Evolutionary conservation across 805 yeast genomes (phyloP), one percentile per base, ranked within the genome.

Genomic region (Metschnikowia chrysomelidarum): DNA sequence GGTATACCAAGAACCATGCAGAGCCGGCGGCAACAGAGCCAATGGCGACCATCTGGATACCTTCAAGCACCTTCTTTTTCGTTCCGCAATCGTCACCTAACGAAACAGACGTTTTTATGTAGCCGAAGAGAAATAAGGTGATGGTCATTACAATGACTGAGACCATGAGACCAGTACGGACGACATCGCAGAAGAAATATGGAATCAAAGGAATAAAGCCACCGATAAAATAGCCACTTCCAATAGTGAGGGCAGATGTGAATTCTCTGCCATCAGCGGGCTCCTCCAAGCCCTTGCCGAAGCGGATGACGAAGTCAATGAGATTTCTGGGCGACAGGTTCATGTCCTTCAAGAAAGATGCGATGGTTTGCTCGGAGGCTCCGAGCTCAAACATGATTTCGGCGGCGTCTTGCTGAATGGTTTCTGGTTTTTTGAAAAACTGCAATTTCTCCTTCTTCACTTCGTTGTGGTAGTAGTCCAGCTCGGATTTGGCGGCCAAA

Each of bases 11-110:
- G 28, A 77, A 78, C 95, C 96, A 91, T 8, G 98, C 98, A 16
- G 95, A 85, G 4, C 96, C 95, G 4, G 98, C 98, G 15, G 98
- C 98, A 20, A 84, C 67, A n/a, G 97, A 94, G 24, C 98, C 98
- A 32, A 87, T 89, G n/a, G 82, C 62, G 35, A 87, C 80, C 98
- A 93, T 91, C 63, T 87, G 94, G 13, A 82, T 38, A 27, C 97
- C 98, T 60, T 89, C 96, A 33, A 69, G 64, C 3, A 82, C 63
- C 53, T 82, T 82, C 45, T 75, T 77, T 44, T 56, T 51, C 2
- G 57, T 52, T n/a, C 86, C 73, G 49, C 85, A 76, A 43, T 80
- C 88, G 16, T 76, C 78, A 36, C 94, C 95, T 67, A 89, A 78
- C 4, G 97, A 83, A 33, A 88, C 76, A 27, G 82, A 64, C 11